These are phyloP conservation scores for Picea glauca DNA, from an alignment of 75 land plant genomes.

Conservation along the genomic window DNA sequence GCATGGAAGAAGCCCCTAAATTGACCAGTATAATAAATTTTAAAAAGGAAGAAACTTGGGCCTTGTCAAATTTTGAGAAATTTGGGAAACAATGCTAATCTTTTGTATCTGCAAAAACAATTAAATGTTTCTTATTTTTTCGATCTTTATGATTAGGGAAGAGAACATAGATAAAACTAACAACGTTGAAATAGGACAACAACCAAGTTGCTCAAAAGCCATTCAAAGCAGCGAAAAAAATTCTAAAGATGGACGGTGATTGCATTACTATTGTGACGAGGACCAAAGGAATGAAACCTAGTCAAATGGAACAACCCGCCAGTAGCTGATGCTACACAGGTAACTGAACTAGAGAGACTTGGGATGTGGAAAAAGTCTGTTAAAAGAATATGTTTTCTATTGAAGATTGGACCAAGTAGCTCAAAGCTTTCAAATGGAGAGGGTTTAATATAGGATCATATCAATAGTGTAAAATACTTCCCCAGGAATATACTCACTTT, in stretches of 20 bases:
- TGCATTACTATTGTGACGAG: not conserved
- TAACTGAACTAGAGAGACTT: slow-evolving; percentile 1
- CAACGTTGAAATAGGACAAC: not conserved
- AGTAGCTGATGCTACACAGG: not conserved
- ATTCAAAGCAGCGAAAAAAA: not conserved
- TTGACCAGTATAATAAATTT: too few species aligned
- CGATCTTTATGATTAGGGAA: not conserved
- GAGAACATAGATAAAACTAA: not conserved
- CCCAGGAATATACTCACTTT: too few species aligned
- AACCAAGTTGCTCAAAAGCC: not conserved
- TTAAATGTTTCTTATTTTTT: too few species aligned
- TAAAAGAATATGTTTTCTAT: not conserved
- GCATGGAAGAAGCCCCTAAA: too few species aligned
- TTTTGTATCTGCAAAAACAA: too few species aligned
- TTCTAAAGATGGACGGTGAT: not conserved
- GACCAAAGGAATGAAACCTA: not conserved
- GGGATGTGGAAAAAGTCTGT: not conserved
- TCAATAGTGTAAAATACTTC: too few species aligned
- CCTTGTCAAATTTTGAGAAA: too few species aligned
- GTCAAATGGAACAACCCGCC: not conserved
- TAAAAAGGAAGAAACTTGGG: too few species aligned
- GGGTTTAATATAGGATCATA: too few species aligned
- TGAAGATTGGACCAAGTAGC: not conserved
- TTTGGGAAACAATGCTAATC: too few species aligned
- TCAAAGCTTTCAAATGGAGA: not conserved